phyloP scores from a whole-genome alignment of 768 basidiomycete genomes.

The Russula compacta region DNA sequence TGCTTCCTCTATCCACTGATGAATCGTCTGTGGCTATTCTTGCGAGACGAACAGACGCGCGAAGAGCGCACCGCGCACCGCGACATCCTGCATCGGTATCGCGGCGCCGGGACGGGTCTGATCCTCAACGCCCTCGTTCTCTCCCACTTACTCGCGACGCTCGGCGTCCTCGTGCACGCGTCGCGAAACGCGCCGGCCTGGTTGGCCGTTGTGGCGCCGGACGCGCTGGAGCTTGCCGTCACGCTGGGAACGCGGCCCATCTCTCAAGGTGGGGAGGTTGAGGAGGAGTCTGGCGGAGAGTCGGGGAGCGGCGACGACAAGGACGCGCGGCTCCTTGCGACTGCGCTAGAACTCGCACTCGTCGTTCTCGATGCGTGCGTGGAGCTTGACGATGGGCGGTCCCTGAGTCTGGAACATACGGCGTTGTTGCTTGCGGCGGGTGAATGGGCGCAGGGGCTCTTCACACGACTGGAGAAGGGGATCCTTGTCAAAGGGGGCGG shows the following conservation, averaged over 20 bases:
- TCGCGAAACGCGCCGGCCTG: constrained; percentile 74
- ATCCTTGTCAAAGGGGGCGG: constrained; percentile 52
- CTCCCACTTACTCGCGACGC: constrained; percentile 62
- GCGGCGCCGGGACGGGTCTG: constrained; percentile 71
- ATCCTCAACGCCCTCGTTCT: constrained; percentile 73
- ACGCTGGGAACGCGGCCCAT: constrained; percentile 64
- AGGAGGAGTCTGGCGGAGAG: constrained; percentile 22
- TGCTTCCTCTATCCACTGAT: constrained; percentile 84
- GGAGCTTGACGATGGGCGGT: constrained; percentile 68
- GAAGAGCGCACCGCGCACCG: constrained; percentile 58
- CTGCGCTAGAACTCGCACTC: constrained; percentile 70
- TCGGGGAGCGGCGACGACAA: constrained; percentile 29
- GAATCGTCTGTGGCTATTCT: constrained; percentile 92
- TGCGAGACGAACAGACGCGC: constrained; percentile 73
- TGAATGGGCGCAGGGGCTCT: constrained; percentile 74
- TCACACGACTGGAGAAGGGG: constrained; percentile 57
- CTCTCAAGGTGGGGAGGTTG: constrained; percentile 32
- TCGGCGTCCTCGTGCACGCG: constrained; percentile 76
- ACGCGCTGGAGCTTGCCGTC: constrained; percentile 74
- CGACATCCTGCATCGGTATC: constrained; percentile 48
- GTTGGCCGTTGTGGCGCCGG: constrained; percentile 72
- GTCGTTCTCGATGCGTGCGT: constrained; percentile 65
- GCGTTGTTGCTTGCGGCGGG: constrained; percentile 57
- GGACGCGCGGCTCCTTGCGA: constrained; percentile 65
- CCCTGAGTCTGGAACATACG: constrained; percentile 68